Base-by-base conservation (phyloP, 2,329 filamentous ascomycete species). In the Xylaria sp. region DNA sequence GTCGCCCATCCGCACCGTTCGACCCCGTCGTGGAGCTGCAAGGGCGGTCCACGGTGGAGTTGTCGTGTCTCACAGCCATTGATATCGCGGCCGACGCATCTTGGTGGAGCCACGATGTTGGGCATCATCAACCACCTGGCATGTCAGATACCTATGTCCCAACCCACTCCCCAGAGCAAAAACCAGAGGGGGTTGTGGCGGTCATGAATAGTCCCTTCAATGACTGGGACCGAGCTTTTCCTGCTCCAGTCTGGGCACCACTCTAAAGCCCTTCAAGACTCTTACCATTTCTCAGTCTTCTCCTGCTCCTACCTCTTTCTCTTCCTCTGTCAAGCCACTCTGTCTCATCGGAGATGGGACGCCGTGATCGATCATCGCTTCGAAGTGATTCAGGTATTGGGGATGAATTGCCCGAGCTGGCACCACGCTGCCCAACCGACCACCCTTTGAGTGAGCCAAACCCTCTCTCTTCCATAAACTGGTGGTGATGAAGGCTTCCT, bases 351-450 rank as follows among this genome's bases (percentile, higher is more conserved):
- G 78, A 78, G 73, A 79, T 79, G 78, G 77, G 78, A 75, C 76
- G 74, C 63, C 76, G 77, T 74, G 78, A 79, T 72, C 74, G 77
- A 75, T 73, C 75, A 72, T 78, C 77, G 67, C 73, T 78, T 59
- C 75, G 75, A 73, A 79, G 78, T 75, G 78, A 79, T 70, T 79
- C 78, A 63, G 78, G 78, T 53, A 78, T 77, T 74, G 78, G 78
- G 73, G 78, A 79, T 71, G 78, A 79, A 70, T 71, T 72, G 67
- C 77, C 76, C 68, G 75, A 78, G 67, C 69, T 71, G 73, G 71
- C 75, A 67, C 74, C 74, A 50, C 74, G 74, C 63, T 73, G 75
- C 60, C 66, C 76, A 60, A 71, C 76, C 72, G 73, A 71, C 65
- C 78, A 79, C 71, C 78, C 78, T 67, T 65, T 79, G 67, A 75